Evolutionary conservation across 2,329 filamentous ascomycete genomes (phyloP).

Genomic region (Cryphonectria japonica): DNA sequence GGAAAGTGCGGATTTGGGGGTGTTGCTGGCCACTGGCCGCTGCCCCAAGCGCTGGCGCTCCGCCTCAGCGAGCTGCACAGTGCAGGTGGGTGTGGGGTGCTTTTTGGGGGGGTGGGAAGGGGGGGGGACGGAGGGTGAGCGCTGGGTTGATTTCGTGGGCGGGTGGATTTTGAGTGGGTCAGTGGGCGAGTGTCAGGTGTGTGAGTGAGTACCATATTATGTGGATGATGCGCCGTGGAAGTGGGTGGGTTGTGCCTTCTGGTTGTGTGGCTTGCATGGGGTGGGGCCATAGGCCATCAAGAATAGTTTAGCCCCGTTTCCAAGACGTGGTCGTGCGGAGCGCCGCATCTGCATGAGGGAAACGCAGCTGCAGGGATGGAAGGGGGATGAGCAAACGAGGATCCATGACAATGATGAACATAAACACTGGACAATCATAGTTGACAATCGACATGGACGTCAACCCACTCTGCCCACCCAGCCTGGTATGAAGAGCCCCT

Average conservation of each 20-base stretch:
- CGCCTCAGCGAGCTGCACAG: conserved; percentile 6
- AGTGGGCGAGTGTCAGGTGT: conserved; percentile 6
- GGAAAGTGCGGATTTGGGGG: conserved; percentile 21
- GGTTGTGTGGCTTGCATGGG: background rate
- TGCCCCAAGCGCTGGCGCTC: conserved; percentile 10
- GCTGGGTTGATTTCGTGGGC: background rate
- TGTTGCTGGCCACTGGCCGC: conserved; percentile 13
- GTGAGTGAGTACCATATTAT: conserved; percentile 5
- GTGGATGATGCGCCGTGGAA: background rate
- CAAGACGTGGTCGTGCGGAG: conserved; percentile 7
- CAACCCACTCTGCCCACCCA: background rate
- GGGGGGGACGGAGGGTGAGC: background rate
- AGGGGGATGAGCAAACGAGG: background rate
- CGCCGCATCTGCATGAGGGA: conserved; percentile 13
- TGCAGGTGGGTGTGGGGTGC: conserved; percentile 3
- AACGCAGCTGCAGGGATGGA: conserved; percentile 9
- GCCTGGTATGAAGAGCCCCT: background rate
- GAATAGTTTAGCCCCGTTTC: conserved; percentile 12
- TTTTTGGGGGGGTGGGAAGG: background rate
- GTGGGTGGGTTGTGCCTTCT: background rate
- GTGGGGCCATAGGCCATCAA: background rate
- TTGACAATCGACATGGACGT: background rate
- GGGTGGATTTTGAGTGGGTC: background rate
- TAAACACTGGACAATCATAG: background rate
- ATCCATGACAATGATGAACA: conserved; percentile 3